Evolutionary conservation across 257 asterid species (phyloP), one percentile per base, ranked within the genome.

Genomic region (Cordia subcordata): DNA sequence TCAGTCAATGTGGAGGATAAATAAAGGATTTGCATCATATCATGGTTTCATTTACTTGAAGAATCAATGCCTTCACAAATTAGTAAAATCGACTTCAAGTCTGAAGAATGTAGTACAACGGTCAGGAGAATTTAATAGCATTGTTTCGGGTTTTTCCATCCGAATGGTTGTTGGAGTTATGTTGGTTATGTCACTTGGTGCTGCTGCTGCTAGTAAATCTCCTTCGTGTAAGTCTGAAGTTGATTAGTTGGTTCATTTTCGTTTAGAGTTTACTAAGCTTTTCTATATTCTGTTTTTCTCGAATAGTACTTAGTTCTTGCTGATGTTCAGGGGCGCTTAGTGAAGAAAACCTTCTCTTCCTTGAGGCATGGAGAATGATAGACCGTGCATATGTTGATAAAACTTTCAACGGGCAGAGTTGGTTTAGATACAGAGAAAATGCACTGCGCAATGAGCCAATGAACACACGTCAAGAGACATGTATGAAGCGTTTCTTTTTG

Each of bases 341-440:
- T 20, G 96, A 88, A 85, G 97, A 93, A 75, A 89, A 93, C 74
- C 88, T 82, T 64, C 96, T 89, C 33, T 93, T 93, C 70, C 58
- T 93, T 82, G 99, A 93, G 83, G 96, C 99, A 1, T 93, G 99
- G 99, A 81, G 97, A 82, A 87, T 92, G 42, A 64, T 93, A 57
- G 97, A 93, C 73, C 94, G 97, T 49, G 99, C 97, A 47, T 93
- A 86, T 78, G 77, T 93, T 63, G 99, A 93, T 77, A 93, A 93
- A 63, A 82, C 69, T 61, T 93, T 93, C 81, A 93, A 89, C 42
- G 99, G 99, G 42, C 99, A 89, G 76, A 93, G 94, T 79, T 93
- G 99, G 99, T 93, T 93, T 79, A 80, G 86, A 69, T 93, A 93
- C 75, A 79, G 99, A 63, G 99, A 93, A 79, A 80, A 75, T 49